phyloP scores from a whole-genome alignment of 1,139 yeast species.

The Yamadazyma spencermartinsiae region DNA sequence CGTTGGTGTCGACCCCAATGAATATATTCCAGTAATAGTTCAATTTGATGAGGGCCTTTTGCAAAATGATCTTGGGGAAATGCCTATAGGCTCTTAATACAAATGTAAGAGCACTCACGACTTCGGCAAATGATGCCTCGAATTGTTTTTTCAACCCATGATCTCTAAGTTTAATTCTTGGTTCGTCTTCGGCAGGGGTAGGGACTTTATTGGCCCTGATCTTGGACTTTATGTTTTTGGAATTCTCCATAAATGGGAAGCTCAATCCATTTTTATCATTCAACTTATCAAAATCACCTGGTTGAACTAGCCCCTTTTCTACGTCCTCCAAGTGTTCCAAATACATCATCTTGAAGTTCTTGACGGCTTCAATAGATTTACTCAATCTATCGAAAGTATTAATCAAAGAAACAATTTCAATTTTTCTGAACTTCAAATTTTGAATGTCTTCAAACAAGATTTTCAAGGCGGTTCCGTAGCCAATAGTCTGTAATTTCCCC shows the following conservation, averaged over 20 bases:
- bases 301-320: slow-evolving; percentile 38
- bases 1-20: slow-evolving; percentile 51
- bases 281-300: slow-evolving; percentile 42
- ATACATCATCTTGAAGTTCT: slow-evolving; percentile 64
- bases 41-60: slow-evolving; percentile 46
- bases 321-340: slow-evolving; percentile 44
- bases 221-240: slow-evolving; percentile 13
- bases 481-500: slow-evolving; percentile 97
- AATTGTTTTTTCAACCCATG: slow-evolving; percentile 31
- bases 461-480: slow-evolving; percentile 95
- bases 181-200: slow-evolving; percentile 4
- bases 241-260: slow-evolving; percentile 38
- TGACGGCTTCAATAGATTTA: slow-evolving; percentile 75
- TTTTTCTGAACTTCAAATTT: slow-evolving; percentile 61
- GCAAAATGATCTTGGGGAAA: slow-evolving; percentile 65
- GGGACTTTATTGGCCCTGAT: slow-evolving; percentile 9
- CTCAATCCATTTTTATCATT: slow-evolving; percentile 33
- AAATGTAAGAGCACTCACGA: slow-evolving; percentile 65
- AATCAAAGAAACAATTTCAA: slow-evolving; percentile 85
- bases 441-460: slow-evolving; percentile 68
- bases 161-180: slow-evolving; percentile 7
- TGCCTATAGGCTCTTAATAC: slow-evolving; percentile 65
- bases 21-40: slow-evolving; percentile 72
- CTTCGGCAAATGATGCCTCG: slow-evolving; percentile 51
- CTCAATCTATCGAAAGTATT: slow-evolving; percentile 92